Conservation (phyloP, 2,329 filamentous ascomycete genomes). For the Pseudocercospora fijiensis region DNA sequence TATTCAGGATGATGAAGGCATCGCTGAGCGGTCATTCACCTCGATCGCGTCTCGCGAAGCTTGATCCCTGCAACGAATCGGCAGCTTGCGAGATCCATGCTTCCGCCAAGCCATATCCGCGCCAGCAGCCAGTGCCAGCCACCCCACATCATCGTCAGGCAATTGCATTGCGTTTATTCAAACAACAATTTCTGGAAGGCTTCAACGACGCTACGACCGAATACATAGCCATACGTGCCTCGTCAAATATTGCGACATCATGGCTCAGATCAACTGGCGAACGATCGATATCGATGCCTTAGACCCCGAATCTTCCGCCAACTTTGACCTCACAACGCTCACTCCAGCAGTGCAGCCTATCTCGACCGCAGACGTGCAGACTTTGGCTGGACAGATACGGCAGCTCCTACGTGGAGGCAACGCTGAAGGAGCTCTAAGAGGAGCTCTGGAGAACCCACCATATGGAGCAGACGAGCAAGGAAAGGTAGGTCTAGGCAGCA, state of each 20-base stretch:
- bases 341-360: slow-evolving; percentile 73
- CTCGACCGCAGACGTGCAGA: slow-evolving; percentile 74
- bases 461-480: slow-evolving; percentile 58
- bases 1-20: background rate
- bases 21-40: background rate
- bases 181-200: background rate
- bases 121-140: background rate
- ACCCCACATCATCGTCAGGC: slow-evolving; percentile 10
- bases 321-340: slow-evolving; percentile 86
- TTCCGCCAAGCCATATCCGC: slow-evolving; percentile 2
- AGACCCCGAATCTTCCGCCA: slow-evolving; percentile 82
- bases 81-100: background rate
- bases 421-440: slow-evolving; percentile 78
- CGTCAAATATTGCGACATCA: slow-evolving; percentile 6
- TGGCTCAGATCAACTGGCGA: slow-evolving; percentile 61
- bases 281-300: slow-evolving; percentile 93
- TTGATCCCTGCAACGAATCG: background rate
- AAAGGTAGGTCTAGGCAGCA: slow-evolving; percentile 46
- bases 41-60: slow-evolving; percentile 1
- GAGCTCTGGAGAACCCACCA: slow-evolving; percentile 81
- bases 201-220: slow-evolving; percentile 6
- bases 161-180: slow-evolving; percentile 7
- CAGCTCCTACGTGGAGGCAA: slow-evolving; percentile 86
- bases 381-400: slow-evolving; percentile 75
- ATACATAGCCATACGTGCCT: background rate